phyloP scores from a whole-genome alignment of 306 rosid species.

The Cajanus cajan region DNA sequence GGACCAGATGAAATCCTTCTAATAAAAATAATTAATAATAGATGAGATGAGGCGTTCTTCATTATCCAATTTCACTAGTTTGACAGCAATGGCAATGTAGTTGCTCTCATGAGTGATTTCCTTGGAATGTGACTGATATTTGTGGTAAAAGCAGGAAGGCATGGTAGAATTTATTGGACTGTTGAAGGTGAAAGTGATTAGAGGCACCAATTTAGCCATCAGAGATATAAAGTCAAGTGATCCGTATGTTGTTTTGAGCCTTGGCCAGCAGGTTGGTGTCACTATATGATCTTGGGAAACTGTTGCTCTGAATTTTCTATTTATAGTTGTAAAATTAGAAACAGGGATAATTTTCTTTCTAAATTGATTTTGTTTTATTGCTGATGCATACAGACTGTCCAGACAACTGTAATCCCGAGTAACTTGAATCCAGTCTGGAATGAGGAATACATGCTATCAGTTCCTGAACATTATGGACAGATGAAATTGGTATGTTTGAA shows the following conservation, averaged over 20 bases:
- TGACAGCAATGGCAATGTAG: conserved; percentile 20
- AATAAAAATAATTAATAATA: conserved; percentile 17
- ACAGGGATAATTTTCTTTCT: conserved; percentile 29
- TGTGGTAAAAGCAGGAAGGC: conserved; percentile 67
- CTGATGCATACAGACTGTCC: conserved; percentile 57
- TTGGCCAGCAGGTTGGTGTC: conserved; percentile 79
- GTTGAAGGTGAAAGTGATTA: conserved; percentile 86
- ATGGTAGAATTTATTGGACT: conserved; percentile 91
- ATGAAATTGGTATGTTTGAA: conserved; percentile 73
- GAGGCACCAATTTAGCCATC: conserved; percentile 86
- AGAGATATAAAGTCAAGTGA: conserved; percentile 97
- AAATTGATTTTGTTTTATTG: conserved; percentile 31
- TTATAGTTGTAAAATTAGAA: conserved; percentile 14
- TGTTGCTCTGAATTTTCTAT: conserved; percentile 11
- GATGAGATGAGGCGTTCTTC: conserved; percentile 30
- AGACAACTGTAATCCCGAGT: conserved; percentile 59
- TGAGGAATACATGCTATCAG: conserved; percentile 95
- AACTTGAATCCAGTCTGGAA: conserved; percentile 99
- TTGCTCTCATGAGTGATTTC: conserved; percentile 26
- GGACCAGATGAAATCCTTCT: conserved; percentile 11
- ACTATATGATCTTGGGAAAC: conserved; percentile 17
- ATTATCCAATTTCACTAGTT: conserved; percentile 28
- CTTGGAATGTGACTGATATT: conserved; percentile 42
- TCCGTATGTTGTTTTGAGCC: conserved; percentile 87
- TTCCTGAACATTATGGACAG: conserved; percentile 74